phyloP scores from a whole-genome alignment of 164 flowering plant genomes.

The Berberis vulgaris region DNA sequence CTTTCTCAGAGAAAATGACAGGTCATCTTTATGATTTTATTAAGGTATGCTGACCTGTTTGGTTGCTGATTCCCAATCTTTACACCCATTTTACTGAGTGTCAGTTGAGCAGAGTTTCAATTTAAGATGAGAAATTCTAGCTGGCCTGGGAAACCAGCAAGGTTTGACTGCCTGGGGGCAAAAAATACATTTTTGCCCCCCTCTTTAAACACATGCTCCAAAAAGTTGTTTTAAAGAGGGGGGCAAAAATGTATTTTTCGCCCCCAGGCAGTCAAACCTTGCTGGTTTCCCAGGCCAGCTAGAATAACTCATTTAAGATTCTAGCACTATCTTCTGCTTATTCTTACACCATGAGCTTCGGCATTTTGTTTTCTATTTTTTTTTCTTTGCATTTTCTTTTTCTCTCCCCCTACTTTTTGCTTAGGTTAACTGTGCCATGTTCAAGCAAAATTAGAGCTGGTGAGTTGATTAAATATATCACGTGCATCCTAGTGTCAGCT shows the following conservation, averaged over 20 bases:
- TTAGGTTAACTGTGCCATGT: constrained; percentile 27
- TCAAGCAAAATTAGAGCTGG: constrained; percentile 27
- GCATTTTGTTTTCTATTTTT: constrained; percentile 7
- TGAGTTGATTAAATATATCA: constrained; percentile 18
- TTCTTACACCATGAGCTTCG: constrained; percentile 6
- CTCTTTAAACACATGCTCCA: too few relatives aligned
- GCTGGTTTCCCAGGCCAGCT: too few relatives aligned
- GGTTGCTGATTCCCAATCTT: constrained; percentile 1
- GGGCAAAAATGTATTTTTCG: too few relatives aligned
- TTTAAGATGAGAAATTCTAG: not conserved
- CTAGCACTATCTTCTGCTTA: not conserved
- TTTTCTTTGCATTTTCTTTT: constrained; percentile 6
- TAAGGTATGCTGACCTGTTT: constrained; percentile 27
- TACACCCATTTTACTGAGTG: not conserved
- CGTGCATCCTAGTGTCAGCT: constrained; percentile 13
- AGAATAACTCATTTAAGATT: not conserved
- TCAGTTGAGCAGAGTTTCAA: not conserved
- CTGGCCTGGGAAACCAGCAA: too few relatives aligned
- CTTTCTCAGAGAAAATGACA: constrained; percentile 14
- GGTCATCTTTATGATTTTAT: constrained; percentile 11
- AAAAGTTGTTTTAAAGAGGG: too few relatives aligned
- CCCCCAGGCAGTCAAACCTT: too few relatives aligned
- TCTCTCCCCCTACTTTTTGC: constrained; percentile 8
- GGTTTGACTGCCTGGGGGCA: too few relatives aligned
- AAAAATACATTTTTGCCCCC: too few relatives aligned